Base-by-base conservation (phyloP, 1,284 basidiomycete species). In the Sutorius eximius region DNA sequence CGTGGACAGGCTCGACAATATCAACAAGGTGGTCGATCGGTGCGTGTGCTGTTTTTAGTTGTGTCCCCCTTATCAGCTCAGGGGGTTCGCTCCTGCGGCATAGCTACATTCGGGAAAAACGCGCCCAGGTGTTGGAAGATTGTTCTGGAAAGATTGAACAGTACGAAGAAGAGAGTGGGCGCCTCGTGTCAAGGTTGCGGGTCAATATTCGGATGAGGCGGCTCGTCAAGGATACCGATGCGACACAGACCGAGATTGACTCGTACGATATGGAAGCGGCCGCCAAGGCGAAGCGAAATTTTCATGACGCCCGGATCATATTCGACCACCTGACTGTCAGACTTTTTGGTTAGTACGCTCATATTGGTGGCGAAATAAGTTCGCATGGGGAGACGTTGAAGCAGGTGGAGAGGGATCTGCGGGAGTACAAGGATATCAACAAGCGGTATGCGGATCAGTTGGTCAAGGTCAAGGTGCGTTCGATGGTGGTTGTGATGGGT, bases 361-460 rank as follows among this genome's bases (percentile, higher is more conserved):
- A 88, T 60, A 75, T 93, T 22, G 86, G 82, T 11, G 95, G 95
- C 58, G 90, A 95, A 72, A 75, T 97, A 36, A 85, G 83, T 56
- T 89, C 90, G n/a, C 76, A 87, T 65, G 79, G 83, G 60, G 81
- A 82, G 33, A 87, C 91, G 61, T 72, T 90, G 52, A 82, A 85
- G 66, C 80, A 80, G 15, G 77, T 85, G 62, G 85, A 91, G 66
- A 74, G 67, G 29, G 95, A 98, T 67, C 74, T 95, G 55, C 82
- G 81, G 59, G 94, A 98, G 59, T 99, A 90, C 79, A 91, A 92
- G 69, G 85, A 93, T 55, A 85, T 95, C 61, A 84, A 91, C 64
- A 88, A 89, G 71, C 82, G 83, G 57, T 98, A 96, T 71, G 90
- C 87, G 16, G 87, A 91, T 58, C 95, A 98, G 69, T 79, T 98